Percentiles rank a stretch among this genome's conserved stretches.
Evolutionary conservation across 129 eudicot genomes (phyloP).

Genomic region (Pseudognaphalium luteoalbum): DNA sequence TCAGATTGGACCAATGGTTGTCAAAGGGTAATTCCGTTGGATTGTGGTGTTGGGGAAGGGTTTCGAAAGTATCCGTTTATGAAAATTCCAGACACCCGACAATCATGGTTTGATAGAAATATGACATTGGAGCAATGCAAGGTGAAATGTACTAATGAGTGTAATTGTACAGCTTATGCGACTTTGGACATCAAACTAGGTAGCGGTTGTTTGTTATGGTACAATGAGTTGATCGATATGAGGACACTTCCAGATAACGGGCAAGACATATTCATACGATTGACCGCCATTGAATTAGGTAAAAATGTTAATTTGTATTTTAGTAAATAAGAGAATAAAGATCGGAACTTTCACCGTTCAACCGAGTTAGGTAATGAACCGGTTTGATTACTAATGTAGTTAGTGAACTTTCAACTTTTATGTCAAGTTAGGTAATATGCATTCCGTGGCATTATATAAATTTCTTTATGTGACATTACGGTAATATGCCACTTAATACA

Average conservation of each 20-base stretch:
- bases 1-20: constrained; percentile 12
- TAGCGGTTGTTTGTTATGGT: constrained; percentile 40
- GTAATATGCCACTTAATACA: too few relatives aligned
- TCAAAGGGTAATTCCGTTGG: not conserved
- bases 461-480: too few relatives aligned
- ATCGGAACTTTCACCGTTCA: too few relatives aligned
- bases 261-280: constrained; percentile 29
- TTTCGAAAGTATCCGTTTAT: constrained; percentile 25
- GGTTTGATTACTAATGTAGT: too few relatives aligned
- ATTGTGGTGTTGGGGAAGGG: constrained; percentile 17
- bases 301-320: not conserved
- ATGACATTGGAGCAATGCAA: constrained; percentile 36
- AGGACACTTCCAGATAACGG: constrained; percentile 9
- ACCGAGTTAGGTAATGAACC: too few relatives aligned
- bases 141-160: constrained; percentile 8
- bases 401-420: too few relatives aligned
- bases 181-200: constrained; percentile 29
- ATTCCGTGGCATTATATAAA: too few relatives aligned
- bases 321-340: not conserved
- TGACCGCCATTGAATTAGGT: constrained; percentile 24
- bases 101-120: constrained; percentile 29
- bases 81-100: constrained; percentile 33
- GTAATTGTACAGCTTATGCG: constrained; percentile 27
- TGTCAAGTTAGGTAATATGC: too few relatives aligned
- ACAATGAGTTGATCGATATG: constrained; percentile 29